Percentiles rank a stretch among this genome's conserved stretches.
These are phyloP conservation scores for Cyclotella cryptica DNA, from an alignment of 108 stramenopile genomes.

Conservation along the genomic window DNA sequence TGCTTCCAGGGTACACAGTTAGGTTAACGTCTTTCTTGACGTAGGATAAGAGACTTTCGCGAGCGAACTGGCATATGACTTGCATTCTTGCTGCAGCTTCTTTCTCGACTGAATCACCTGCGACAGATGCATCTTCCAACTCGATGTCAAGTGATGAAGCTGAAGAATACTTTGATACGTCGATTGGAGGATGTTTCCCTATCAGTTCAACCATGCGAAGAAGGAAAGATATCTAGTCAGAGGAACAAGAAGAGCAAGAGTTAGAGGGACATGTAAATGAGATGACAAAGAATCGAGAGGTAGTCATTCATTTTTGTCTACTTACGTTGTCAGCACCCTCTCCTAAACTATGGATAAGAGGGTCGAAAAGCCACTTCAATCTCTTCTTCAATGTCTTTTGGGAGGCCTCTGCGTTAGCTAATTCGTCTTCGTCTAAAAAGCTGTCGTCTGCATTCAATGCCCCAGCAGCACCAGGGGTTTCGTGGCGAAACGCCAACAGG, in stretches of 20 bases:
- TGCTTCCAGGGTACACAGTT: slow-evolving; percentile 74
- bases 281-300: background rate
- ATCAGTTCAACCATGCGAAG: slow-evolving; percentile 80
- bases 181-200: slow-evolving; percentile 54
- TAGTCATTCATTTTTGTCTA: background rate
- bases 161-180: slow-evolving; percentile 39
- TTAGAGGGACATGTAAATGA: background rate
- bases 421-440: slow-evolving; percentile 36
- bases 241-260: background rate
- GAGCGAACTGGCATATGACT: slow-evolving; percentile 64
- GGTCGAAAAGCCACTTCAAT: slow-evolving; percentile 87
- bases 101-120: slow-evolving; percentile 8
- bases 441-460: slow-evolving; percentile 51
- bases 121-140: slow-evolving; percentile 25
- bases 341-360: slow-evolving; percentile 81
- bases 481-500: slow-evolving; percentile 74
- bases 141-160: slow-evolving; percentile 26
- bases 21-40: slow-evolving; percentile 90
- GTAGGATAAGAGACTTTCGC: slow-evolving; percentile 79
- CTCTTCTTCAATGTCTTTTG: slow-evolving; percentile 72
- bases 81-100: slow-evolving; percentile 60
- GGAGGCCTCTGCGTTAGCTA: slow-evolving; percentile 41
- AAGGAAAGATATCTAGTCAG: slow-evolving; percentile 73
- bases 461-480: slow-evolving; percentile 66
- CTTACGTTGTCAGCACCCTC: slow-evolving; percentile 82